Percentiles rank a stretch among this genome's conserved stretches.
Evolutionary conservation across 768 basidiomycete genomes (phyloP).

Genomic region (Russula ochroleuca): DNA sequence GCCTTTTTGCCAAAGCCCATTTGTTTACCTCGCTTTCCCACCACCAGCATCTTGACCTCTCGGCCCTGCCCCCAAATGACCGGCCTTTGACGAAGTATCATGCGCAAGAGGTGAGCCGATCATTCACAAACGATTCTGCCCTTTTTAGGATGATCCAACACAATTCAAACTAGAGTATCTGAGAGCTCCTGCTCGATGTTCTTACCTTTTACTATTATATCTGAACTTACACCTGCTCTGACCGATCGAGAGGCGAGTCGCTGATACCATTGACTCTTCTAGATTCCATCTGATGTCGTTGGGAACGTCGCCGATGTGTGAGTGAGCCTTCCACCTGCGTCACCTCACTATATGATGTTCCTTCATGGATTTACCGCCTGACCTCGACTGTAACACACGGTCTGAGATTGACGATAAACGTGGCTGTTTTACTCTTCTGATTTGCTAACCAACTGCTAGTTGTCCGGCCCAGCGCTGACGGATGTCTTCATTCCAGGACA

Average conservation of each 20-base stretch:
- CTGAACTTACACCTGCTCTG: slow-evolving; percentile 19
- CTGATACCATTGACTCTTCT: slow-evolving; percentile 6
- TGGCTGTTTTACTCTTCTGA: slow-evolving; percentile 76
- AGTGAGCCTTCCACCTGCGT: slow-evolving; percentile 37
- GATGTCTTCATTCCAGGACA: neutral
- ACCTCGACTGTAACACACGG: slow-evolving; percentile 38
- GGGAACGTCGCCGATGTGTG: neutral
- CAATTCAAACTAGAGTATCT: slow-evolving; percentile 92
- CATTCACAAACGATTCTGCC: slow-evolving; percentile 20
- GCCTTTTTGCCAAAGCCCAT: slow-evolving; percentile 22
- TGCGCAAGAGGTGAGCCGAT: neutral
- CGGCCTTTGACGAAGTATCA: neutral
- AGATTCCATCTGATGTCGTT: neutral
- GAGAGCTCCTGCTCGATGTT: slow-evolving; percentile 71
- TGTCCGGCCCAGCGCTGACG: neutral
- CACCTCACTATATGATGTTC: slow-evolving; percentile 50
- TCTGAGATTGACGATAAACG: slow-evolving; percentile 62
- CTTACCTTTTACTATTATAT: slow-evolving; percentile 38
- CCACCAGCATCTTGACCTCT: neutral
- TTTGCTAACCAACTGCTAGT: slow-evolving; percentile 19
- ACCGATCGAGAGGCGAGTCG: neutral
- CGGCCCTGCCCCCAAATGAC: slow-evolving; percentile 22
- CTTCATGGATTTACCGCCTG: slow-evolving; percentile 85
- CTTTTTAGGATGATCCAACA: slow-evolving; percentile 50
- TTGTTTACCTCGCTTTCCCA: neutral